Base-by-base conservation (phyloP, 2,329 filamentous ascomycete genomes). In the Hymenoscyphus fructigenus region DNA sequence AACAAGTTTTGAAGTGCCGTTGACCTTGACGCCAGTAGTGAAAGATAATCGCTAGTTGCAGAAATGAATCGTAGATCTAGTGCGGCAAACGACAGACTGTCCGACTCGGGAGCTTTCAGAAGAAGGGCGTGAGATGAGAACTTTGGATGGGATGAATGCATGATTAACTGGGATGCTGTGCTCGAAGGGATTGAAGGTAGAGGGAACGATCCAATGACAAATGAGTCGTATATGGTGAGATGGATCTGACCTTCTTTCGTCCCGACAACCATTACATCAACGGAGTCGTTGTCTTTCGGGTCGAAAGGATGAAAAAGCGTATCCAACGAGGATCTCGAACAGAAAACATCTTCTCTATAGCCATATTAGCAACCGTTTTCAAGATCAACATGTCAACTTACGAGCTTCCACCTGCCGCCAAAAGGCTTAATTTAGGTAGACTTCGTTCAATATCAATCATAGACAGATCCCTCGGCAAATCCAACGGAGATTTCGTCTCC, bases 1-100 rank as follows among this genome's bases (percentile, higher is more conserved):
- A 97, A 80, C 14, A 98, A 78, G 68, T 95, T 96, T 72, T 97
- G 92, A 17, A 98, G 78, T 55, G 92, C 91, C 0, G 93, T 96
- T 4, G 92, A 90, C 72, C 96, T 96, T 17, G 90, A 92, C 0
- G 93, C 90, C 14, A 98, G 82, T 4, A 97, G 83, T 32, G 93
- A 91, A 1, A 98, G 80, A 73, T 96, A 91, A 63, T 93, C 86
- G 2, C 91, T 91, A 2, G 88, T 89, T 15, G 88, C 88, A 2
- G 88, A 88, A 58, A 96, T 86, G 73, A 97, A 96, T 0, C 89
- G 87, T n/a, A 97, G 81, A 70, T 96, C 91, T 75, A 96, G 85
- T 0, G 91, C 91, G 0, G 93, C 80, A n/a, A 94, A 78, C 65
- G 86, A 83, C 10, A 89, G 74, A 17, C 76, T 68, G 32, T 80